Evolutionary conservation across 2,329 filamentous ascomycete species (phyloP), one percentile per base, ranked within the genome.

Genomic region (Orbilia oligospora): DNA sequence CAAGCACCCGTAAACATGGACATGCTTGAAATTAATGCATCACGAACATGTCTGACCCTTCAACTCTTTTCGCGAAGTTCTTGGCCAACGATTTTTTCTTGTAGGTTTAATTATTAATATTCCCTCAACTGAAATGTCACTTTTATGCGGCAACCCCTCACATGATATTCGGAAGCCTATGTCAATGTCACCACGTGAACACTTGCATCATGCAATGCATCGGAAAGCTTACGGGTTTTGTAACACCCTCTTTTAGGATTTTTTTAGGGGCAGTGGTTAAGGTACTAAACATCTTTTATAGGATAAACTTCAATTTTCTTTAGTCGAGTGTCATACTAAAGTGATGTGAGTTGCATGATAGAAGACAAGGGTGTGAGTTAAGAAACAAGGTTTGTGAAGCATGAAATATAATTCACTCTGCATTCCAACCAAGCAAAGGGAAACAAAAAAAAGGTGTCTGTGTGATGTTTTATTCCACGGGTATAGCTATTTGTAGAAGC

Each of bases 181-280:
- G 18, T 36, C n/a, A 69, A 41, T 44, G 30, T 18, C n/a, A 48
- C 65, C 65, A 65, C 65, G 71, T 70, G 71, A 76, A 76, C 71
- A 66, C 44, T 38, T 69, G 64, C 64, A 68, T 55, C 0, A 68
- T 75, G 64, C 55, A 69, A 46, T 33, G n/a, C 33, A 70, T 65
- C 66, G 51, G 49, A 71, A 76, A 49, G 65, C 64, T 49, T 63
- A 70, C 48, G 33, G 72, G 44, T 44, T 68, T 22, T 22, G 53
- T 51, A 20, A 55, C 38, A 38, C 27, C 41, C 18, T 41, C 22
- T 38, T 41, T 38, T 22, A 27, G 46, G 1, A 36, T 58, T 22
- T 58, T 16, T 20, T 24, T 1, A 18, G 22, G 3, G n/a, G 10
- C 5, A 14, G 33, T 24, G 20, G 24, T 44, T 12, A 12, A 27